Base-by-base conservation (phyloP, 192 early-diverging fungal species). In the Coemansia sp. region DNA sequence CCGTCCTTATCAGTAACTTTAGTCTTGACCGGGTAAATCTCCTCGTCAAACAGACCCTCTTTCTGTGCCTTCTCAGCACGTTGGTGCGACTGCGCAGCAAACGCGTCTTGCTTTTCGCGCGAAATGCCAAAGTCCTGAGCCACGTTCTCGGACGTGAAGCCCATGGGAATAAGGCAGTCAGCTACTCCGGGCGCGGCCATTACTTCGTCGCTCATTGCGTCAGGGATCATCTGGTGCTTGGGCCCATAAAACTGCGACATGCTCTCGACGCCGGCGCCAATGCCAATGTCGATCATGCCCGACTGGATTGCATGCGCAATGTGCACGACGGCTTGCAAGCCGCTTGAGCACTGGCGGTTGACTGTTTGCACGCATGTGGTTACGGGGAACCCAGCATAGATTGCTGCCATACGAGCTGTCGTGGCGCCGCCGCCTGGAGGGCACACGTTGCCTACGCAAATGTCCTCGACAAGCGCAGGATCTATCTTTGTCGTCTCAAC, bases 131-230 rank as follows among this genome's bases (percentile, higher is more conserved):
- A 99, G 25, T 99, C 87, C 32, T 82, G 70, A 51, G 94, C 92
- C 57, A 99, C 97, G 83, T 97, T 97, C 82, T 99, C 97, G 43
- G 95, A 98, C 38, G 94, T 99, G 67, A 91, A 90, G 64, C 92
- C 92, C 92, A 94, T 94, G 29, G 92, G 92, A 60, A 91, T 83
- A 60, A 92, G 82, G 69, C 93, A 94, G 82, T 96, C 93, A 43
- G 88, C 89, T 59, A 88, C 89, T 51, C 89, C 79, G 15, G 80
- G 83, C 59, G 73, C 88, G 8, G 85, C 87, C 60, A 89, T 84
- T 51, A 97, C 90, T 57, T 87, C 86, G 47, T 92, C 88, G 56
- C 89, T 91, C 60, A 85, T 76, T 38, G 86, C 82, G 63, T 91
- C 85, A 47, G 86, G 70, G 41, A 91, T 85, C 85, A 94, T 87